These are phyloP conservation scores for Spathaspora sp. DNA, from an alignment of 805 yeast genomes.

Conservation along the genomic window DNA sequence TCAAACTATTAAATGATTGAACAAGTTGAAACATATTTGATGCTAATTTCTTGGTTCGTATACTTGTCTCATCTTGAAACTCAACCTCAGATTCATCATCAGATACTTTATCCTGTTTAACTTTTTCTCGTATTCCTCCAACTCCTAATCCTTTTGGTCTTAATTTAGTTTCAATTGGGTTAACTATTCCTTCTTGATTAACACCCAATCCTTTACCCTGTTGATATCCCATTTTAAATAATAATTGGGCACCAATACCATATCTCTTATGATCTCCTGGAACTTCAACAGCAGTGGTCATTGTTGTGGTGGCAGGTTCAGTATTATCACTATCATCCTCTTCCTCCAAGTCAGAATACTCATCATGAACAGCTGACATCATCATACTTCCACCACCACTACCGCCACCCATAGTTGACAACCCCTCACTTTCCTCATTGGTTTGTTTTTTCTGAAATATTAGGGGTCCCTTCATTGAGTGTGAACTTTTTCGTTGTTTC, in stretches of 20 bases:
- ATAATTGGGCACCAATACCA: constrained; percentile 81
- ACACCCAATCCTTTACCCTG: constrained; percentile 85
- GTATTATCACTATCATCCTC: constrained; percentile 13
- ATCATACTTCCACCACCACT: constrained; percentile 7
- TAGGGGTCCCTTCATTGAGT: neutral
- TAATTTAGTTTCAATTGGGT: constrained; percentile 71
- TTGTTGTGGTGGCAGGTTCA: neutral
- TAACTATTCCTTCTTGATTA: constrained; percentile 64
- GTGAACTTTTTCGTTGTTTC: no score
- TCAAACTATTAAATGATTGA: neutral
- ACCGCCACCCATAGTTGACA: neutral
- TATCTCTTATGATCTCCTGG: constrained; percentile 32
- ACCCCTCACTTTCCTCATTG: neutral
- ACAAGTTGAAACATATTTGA: neutral
- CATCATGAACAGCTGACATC: constrained; percentile 10
- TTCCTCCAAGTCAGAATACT: constrained; percentile 19
- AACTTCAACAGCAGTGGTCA: neutral
- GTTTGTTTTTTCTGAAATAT: neutral
- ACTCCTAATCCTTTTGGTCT: constrained; percentile 72
- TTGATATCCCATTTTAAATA: constrained; percentile 83
- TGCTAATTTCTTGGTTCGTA: neutral
- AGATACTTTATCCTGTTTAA: neutral
- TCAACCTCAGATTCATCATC: constrained; percentile 17
- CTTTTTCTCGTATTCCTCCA: constrained; percentile 53
- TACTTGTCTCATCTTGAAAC: constrained; percentile 1